Conservation (phyloP, 306 rosid genomes). For the Cicer judaicum region DNA sequence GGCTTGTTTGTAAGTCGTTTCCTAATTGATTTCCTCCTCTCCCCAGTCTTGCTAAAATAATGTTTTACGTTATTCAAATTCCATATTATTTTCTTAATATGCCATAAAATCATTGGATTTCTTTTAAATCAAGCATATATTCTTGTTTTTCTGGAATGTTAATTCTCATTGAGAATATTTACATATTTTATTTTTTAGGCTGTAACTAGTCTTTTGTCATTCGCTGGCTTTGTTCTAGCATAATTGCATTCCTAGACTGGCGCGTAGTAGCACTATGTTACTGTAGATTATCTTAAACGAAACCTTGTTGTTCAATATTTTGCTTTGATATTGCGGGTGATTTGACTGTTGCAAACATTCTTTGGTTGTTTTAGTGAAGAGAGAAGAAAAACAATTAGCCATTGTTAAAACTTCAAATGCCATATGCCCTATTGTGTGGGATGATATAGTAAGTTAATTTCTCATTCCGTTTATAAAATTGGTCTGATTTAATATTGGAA, state of each 20-base stretch:
- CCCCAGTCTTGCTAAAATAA: conserved; percentile 8
- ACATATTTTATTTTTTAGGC: conserved; percentile 22
- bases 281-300: conserved; percentile 6
- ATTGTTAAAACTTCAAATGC: conserved; percentile 78
- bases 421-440: conserved; percentile 82
- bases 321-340: conserved; percentile 18
- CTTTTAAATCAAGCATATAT: conserved; percentile 1
- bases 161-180: conserved; percentile 22
- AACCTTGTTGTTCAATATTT: conserved; percentile 32
- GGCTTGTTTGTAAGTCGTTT: conserved; percentile 92
- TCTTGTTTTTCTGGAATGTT: conserved; percentile 27
- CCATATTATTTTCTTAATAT: conserved; percentile 17
- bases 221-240: conserved; percentile 10
- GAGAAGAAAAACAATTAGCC: conserved; percentile 74
- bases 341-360: conserved; percentile 27
- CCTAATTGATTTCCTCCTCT: background rate
- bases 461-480: conserved; percentile 19
- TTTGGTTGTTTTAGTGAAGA: conserved; percentile 66
- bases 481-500: conserved; percentile 32
- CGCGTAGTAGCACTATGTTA: background rate
- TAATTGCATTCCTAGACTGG: conserved; percentile 14
- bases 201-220: background rate
- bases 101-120: conserved; percentile 22
- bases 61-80: conserved; percentile 17
- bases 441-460: conserved; percentile 73